Conservation (phyloP, 805 yeast species). For the Metschnikowia lunata region DNA sequence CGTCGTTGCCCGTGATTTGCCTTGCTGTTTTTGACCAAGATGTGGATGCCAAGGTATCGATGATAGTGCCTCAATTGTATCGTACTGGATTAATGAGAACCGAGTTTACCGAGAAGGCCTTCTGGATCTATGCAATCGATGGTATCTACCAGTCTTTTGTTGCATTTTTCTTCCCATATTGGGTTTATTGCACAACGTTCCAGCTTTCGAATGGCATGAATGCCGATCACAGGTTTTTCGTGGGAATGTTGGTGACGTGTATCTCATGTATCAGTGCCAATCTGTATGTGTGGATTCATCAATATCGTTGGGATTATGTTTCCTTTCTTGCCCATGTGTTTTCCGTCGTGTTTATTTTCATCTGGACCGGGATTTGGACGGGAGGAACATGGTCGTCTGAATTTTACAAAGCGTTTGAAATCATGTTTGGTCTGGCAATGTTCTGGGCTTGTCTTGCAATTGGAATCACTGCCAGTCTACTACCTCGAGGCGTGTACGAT, state of each 20-base stretch:
- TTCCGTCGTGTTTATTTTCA: conserved; percentile 58
- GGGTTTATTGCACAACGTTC: conserved; percentile 43
- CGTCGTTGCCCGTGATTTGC: conserved; percentile 72
- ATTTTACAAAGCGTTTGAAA: conserved; percentile 58
- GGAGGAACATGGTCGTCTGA: conserved; percentile 48
- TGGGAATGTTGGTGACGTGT: conserved; percentile 64
- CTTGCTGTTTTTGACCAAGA: conserved; percentile 75
- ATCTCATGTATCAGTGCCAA: conserved; percentile 69
- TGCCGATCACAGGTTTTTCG: conserved; percentile 67
- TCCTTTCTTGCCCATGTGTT: conserved; percentile 50
- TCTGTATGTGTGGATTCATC: conserved; percentile 59
- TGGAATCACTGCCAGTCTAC: conserved; percentile 59
- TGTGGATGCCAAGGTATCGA: conserved; percentile 58
- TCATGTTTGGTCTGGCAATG: conserved; percentile 51
- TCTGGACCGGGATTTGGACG: conserved; percentile 83
- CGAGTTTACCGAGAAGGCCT: conserved; percentile 59
- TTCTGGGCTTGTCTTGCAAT: conserved; percentile 67
- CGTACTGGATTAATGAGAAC: conserved; percentile 59
- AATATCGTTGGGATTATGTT: conserved; percentile 80
- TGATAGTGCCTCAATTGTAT: conserved; percentile 68
- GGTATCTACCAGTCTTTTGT: conserved; percentile 70
- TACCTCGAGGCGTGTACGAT: conserved; percentile 67
- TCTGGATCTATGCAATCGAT: conserved; percentile 60
- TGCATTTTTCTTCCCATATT: conserved; percentile 65
- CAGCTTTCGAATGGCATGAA: conserved; percentile 49